Conservation (phyloP, 1,284 basidiomycete genomes). For the Xerocomus alliaceus region DNA sequence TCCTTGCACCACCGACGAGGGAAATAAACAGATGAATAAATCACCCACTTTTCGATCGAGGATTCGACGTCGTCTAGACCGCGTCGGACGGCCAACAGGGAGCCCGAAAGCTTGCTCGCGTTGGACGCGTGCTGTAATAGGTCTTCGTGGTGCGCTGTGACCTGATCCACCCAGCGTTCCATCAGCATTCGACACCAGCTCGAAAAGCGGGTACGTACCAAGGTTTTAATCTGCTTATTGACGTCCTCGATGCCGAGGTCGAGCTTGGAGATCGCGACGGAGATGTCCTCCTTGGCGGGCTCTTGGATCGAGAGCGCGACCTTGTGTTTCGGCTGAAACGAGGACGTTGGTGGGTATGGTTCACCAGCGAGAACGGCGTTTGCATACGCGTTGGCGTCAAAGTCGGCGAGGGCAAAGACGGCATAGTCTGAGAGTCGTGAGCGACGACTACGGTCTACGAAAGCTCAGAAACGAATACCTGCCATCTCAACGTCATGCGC, state of each 20-base stretch:
- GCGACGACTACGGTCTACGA: neutral
- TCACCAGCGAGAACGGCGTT: slow-evolving; percentile 86
- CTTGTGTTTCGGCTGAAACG: slow-evolving; percentile 37
- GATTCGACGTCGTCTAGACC: slow-evolving; percentile 72
- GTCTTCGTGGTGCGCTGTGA: slow-evolving; percentile 75
- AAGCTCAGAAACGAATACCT: slow-evolving; percentile 24
- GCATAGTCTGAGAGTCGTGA: slow-evolving; percentile 57
- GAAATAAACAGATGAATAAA: no score
- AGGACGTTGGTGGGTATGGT: slow-evolving; percentile 56
- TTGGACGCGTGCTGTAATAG: slow-evolving; percentile 75
- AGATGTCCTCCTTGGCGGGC: slow-evolving; percentile 82
- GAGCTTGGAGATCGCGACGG: slow-evolving; percentile 83
- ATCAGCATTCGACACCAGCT: neutral
- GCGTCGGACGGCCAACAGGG: slow-evolving; percentile 64
- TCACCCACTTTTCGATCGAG: slow-evolving; percentile 73
- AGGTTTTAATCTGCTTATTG: slow-evolving; percentile 81
- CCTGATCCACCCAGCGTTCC: slow-evolving; percentile 44
- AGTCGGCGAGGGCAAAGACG: slow-evolving; percentile 71
- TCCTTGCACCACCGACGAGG: neutral
- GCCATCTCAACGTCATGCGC: slow-evolving; percentile 26
- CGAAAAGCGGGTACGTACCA: slow-evolving; percentile 58
- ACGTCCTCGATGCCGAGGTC: slow-evolving; percentile 88
- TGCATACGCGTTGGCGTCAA: slow-evolving; percentile 88
- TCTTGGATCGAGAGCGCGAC: slow-evolving; percentile 53
- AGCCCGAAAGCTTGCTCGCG: slow-evolving; percentile 67